Base-by-base conservation (phyloP, 345 rosid genomes). In the Lumnitzera littorea region DNA sequence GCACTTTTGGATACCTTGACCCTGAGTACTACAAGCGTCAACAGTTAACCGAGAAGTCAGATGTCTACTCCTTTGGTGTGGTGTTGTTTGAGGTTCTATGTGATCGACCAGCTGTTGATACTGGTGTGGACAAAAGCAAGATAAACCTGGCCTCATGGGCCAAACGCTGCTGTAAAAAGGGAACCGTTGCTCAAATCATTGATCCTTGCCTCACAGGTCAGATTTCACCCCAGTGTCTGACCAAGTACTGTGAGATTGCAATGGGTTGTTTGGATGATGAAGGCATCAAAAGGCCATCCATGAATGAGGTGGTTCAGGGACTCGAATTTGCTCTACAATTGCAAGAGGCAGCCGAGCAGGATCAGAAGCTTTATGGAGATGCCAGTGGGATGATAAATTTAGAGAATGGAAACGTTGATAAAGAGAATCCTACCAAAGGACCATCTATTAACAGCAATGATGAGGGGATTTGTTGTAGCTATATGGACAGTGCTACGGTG, bases 51-150 rank as follows among this genome's bases (percentile, higher is more conserved):
- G n/a, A n/a, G n/a, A n/a, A n/a, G n/a, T n/a, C n/a, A n/a, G n/a
- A n/a, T n/a, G n/a, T n/a, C n/a, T n/a, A n/a, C n/a, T n/a, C n/a
- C 41, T 71, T 74, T 0, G 76, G 80, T 2, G 74, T 72, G 12
- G 72, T 72, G 56, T 51, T 76, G 8, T 56, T 62, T 7, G 80
- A 76, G 60, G 74, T 76, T 36, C 27, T 76, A 25, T 68, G 55
- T 13, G 80, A 59, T 15, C 49, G 64, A 53, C 63, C 17, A 0
- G 15, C 61, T 0, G 13, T 58, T 58, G 61, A 56, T 29, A 24
- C 25, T 6, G 23, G 20, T 8, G 55, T 49, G 11, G 56, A 13
- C n/a, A 58, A 55, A 2, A 50, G 60, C 51, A 56, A 55, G 51
- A 49, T 46, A 16, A 54, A 63, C 53, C 55, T 73, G 60, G 67